These are phyloP conservation scores for Didymella glomerata DNA, from an alignment of 2,329 filamentous ascomycete genomes.

Conservation along the genomic window DNA sequence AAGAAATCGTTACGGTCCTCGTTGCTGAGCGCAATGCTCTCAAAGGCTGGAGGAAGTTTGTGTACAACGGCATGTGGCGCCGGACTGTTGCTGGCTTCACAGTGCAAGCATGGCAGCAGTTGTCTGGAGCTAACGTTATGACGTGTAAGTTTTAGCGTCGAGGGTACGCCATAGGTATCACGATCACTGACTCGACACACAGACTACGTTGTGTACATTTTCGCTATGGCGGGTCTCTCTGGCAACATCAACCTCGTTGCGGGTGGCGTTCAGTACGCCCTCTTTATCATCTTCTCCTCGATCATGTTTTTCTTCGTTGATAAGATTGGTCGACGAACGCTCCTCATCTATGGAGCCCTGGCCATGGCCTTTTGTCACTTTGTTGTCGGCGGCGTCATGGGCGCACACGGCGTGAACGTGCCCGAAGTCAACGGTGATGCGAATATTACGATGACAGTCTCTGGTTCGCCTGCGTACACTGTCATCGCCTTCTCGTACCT, in stretches of 20 bases:
- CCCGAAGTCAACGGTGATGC: conserved; percentile 57
- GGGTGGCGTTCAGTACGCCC: conserved; percentile 53
- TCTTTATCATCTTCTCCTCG: conserved; percentile 54
- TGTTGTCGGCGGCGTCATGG: conserved; percentile 54
- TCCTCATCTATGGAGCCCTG: conserved; percentile 55
- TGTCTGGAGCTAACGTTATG: conserved; percentile 53
- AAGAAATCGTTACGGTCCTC: conserved; percentile 56
- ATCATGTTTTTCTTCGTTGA: conserved; percentile 56
- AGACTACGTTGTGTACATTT: conserved; percentile 67
- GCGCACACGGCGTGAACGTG: conserved; percentile 53
- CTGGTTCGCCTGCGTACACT: conserved; percentile 63
- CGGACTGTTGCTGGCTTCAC: conserved; percentile 64
- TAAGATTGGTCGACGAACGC: conserved; percentile 51
- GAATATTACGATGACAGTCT: conserved; percentile 65
- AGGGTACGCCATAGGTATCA: not conserved
- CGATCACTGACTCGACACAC: conserved; percentile 32
- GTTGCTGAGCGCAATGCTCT: conserved; percentile 52
- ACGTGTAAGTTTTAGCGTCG: conserved; percentile 21
- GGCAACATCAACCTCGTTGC: conserved; percentile 60
- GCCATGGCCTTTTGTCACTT: conserved; percentile 58
- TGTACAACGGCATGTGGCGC: conserved; percentile 67
- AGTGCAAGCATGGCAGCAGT: conserved; percentile 66
- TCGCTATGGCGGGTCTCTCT: conserved; percentile 65
- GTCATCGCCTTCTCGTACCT: conserved; percentile 73
- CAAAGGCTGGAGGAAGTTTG: conserved; percentile 55